phyloP scores from a whole-genome alignment of 805 yeast genomes.

The Metschnikowia amazonensis region DNA sequence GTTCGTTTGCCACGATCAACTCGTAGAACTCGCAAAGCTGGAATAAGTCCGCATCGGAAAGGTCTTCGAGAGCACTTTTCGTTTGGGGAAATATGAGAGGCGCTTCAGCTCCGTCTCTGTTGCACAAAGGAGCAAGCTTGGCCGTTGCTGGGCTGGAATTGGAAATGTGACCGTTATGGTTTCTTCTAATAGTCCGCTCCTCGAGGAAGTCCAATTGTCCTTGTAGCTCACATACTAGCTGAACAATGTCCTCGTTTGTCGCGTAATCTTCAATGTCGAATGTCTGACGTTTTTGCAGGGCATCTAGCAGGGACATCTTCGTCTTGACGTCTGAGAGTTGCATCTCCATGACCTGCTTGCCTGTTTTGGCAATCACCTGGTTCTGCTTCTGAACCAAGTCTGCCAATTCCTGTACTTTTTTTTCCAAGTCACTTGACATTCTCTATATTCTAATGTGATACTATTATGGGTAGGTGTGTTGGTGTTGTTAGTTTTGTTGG shows the following conservation, averaged over 20 bases:
- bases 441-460: not conserved
- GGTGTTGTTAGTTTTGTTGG: no score
- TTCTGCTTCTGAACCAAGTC: constrained; percentile 61
- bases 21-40: constrained; percentile 71
- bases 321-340: constrained; percentile 55
- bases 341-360: constrained; percentile 68
- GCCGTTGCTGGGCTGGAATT: constrained; percentile 31
- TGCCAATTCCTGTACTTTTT: constrained; percentile 49
- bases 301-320: constrained; percentile 16
- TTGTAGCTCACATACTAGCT: constrained; percentile 85
- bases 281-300: constrained; percentile 15
- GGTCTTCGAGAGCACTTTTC: constrained; percentile 45
- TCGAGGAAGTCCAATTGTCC: constrained; percentile 79
- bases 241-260: constrained; percentile 80
- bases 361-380: constrained; percentile 66
- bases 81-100: constrained; percentile 55
- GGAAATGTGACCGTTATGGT: constrained; percentile 54
- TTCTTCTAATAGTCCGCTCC: constrained; percentile 69
- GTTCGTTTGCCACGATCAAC: constrained; percentile 44
- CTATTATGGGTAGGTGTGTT: no score
- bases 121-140: constrained; percentile 64
- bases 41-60: constrained; percentile 46
- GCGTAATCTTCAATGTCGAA: constrained; percentile 56
- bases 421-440: constrained; percentile 9
- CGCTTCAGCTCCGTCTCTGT: constrained; percentile 74